These are phyloP conservation scores for Echium plantagineum DNA, from an alignment of 257 asterid species.

Conservation along the genomic window DNA sequence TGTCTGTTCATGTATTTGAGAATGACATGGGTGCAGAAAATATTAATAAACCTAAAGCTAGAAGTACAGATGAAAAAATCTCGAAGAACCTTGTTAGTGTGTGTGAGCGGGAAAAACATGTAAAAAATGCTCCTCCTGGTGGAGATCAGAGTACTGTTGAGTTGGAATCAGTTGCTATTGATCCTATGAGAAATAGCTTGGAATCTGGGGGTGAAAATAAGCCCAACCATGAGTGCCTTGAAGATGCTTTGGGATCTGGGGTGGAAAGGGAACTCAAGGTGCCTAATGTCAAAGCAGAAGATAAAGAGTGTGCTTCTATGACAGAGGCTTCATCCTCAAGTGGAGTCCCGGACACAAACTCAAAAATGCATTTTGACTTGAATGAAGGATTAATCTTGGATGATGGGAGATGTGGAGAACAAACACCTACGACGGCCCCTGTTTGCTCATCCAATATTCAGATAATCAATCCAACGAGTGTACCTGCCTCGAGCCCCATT, in stretches of 20 bases:
- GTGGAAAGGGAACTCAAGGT: constrained; percentile 18
- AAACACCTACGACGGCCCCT: constrained; percentile 15
- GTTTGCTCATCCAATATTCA: constrained; percentile 23
- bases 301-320: constrained; percentile 12
- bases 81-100: constrained; percentile 12
- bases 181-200: constrained; percentile 15
- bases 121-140: too few relatives aligned
- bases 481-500: constrained; percentile 18
- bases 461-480: constrained; percentile 16
- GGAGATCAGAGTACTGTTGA: too few relatives aligned
- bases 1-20: constrained; percentile 8
- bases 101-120: too few relatives aligned
- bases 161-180: constrained; percentile 9
- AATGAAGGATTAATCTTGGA: constrained; percentile 63
- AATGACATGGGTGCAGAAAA: constrained; percentile 16
- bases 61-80: constrained; percentile 18
- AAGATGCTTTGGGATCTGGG: constrained; percentile 14
- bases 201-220: constrained; percentile 22
- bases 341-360: constrained; percentile 19
- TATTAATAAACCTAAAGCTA: constrained; percentile 13
- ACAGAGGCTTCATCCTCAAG: constrained; percentile 17
- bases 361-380: constrained; percentile 57
- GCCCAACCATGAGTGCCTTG: constrained; percentile 13
- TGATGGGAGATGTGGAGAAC: constrained; percentile 63
- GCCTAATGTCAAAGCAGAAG: constrained; percentile 11